Conservation (phyloP, 441 rosid species). For the Syzygium syzygioides region DNA sequence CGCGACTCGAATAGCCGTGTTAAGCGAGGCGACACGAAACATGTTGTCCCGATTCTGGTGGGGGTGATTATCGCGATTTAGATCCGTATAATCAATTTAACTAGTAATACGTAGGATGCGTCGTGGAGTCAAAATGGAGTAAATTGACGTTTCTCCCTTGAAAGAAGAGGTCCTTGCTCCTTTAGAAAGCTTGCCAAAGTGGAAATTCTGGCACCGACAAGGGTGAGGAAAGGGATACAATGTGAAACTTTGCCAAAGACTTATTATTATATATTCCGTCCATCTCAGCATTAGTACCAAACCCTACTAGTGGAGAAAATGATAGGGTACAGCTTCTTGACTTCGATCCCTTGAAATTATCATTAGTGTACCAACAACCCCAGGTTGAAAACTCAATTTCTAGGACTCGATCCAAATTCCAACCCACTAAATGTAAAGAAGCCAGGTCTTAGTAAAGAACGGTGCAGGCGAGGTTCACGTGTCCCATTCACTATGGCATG, state of each 20-base stretch:
- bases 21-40: background rate
- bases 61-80: background rate
- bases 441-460: background rate
- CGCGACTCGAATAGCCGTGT: background rate
- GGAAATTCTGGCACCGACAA: background rate
- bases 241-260: background rate
- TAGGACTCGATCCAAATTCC: background rate
- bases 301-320: background rate
- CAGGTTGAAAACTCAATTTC: background rate
- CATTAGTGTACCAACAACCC: background rate
- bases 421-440: background rate
- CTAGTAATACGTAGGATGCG: background rate
- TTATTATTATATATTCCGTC: background rate
- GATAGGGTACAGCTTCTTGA: background rate
- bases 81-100: background rate
- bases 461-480: background rate
- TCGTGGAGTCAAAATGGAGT: background rate
- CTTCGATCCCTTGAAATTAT: background rate
- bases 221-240: background rate
- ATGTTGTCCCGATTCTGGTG: background rate
- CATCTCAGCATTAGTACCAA: background rate
- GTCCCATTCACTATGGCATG: background rate
- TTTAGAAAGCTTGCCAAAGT: background rate
- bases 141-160: background rate
- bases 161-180: background rate